Conservation (phyloP, 306 rosid species). For the Sindora glabra region DNA sequence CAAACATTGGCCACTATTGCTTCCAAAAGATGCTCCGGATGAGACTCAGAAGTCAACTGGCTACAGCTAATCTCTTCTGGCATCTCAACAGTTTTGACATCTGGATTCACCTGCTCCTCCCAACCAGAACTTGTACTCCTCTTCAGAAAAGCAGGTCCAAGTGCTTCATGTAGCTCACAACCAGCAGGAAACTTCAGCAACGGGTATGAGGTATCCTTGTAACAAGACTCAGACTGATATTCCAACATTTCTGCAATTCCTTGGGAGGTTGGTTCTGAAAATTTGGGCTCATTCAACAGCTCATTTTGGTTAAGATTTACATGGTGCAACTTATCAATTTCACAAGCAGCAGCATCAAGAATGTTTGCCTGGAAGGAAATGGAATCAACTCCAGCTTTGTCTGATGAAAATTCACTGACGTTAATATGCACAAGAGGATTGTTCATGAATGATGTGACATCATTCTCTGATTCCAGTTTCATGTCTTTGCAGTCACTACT, state of each 20-base stretch:
- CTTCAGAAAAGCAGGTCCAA: conserved; percentile 73
- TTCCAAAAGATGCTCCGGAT: conserved; percentile 77
- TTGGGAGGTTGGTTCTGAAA: conserved; percentile 36
- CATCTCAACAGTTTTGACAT: conserved; percentile 35
- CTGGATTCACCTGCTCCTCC: conserved; percentile 34
- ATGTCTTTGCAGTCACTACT: conserved; percentile 46
- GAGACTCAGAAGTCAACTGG: conserved; percentile 60
- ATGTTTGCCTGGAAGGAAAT: conserved; percentile 40
- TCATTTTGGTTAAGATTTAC: conserved; percentile 26
- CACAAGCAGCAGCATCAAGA: conserved; percentile 36
- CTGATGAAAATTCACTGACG: conserved; percentile 24
- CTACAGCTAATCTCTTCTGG: conserved; percentile 44
- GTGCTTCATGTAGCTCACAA: conserved; percentile 90
- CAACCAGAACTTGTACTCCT: conserved; percentile 39
- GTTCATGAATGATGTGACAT: conserved; percentile 12
- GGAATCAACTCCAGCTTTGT: conserved; percentile 33
- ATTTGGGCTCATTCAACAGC: conserved; percentile 21
- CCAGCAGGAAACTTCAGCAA: conserved; percentile 85
- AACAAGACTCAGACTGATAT: conserved; percentile 24
- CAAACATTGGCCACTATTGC: conserved; percentile 73
- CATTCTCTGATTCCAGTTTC: conserved; percentile 23
- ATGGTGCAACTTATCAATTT: conserved; percentile 23
- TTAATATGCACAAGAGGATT: conserved; percentile 21
- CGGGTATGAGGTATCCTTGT: conserved; percentile 29
- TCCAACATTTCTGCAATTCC: conserved; percentile 24